Evolutionary conservation across 2,329 filamentous ascomycete genomes (phyloP), one percentile per base, ranked within the genome.

Genomic region (Talaromyces islandicus): DNA sequence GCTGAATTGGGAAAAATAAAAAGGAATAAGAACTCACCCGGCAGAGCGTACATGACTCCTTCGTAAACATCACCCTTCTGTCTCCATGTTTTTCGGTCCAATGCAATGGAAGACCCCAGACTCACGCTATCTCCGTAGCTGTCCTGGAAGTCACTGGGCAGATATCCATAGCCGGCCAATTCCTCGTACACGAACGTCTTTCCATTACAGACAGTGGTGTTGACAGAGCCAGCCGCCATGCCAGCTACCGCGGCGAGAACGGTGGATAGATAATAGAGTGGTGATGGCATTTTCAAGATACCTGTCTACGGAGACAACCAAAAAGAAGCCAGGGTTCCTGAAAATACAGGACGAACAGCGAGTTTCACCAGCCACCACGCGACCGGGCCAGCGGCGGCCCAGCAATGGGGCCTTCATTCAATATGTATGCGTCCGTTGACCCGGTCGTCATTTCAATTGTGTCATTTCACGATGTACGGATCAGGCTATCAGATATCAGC

Each of bases 51-150:
- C 24, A 90, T 68, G 4, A 83, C 79, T 17, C 86, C 88, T 2
- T 80, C 78, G 69, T 90, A 91, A 6, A 70, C 78, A 57, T 76
- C 77, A 5, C 70, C 70, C 2, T 73, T 73, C 68, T 81, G 83
- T 65, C 77, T 80, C 86, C 87, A 91, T 9, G 81, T 80, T 35
- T 71, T 75, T 61, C 77, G 76, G 59, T 88, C 83, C 30, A 91
- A 73, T n/a, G 85, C 83, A 65, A 88, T 83, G 12, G 85, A 80
- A 60, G 83, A 88, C 9, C 88, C 88, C 56, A 88, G 78, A 1
- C 86, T 85, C 30, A 90, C 76, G 0, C 87, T 90, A 68, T 91
- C 88, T 30, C 86, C 86, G 65, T 82, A 87, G 68, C 87, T 86
- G 73, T 91, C 88, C 32, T 80, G 76, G 2, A 81, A 80, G 66